These are phyloP conservation scores for Helminthosporium solani DNA, from an alignment of 2,329 filamentous ascomycete species.

Conservation along the genomic window DNA sequence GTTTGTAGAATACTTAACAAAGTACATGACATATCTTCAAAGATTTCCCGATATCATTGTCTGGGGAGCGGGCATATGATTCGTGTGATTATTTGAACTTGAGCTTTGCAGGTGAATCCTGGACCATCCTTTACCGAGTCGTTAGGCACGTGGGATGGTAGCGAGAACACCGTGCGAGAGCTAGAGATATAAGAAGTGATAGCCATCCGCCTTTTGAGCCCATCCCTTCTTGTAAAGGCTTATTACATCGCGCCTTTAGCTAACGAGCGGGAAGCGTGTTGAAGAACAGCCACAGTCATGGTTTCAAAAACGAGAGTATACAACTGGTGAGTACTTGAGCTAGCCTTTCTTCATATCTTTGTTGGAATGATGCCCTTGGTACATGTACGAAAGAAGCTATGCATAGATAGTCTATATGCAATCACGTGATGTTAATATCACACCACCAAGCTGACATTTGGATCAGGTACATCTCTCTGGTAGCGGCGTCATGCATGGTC, in stretches of 20 bases:
- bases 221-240: constrained; percentile 7
- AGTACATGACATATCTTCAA: too few species aligned
- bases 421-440: neutral
- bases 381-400: too few species aligned
- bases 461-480: constrained; percentile 64
- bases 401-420: too few species aligned
- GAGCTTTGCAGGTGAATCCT: neutral
- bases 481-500: constrained; percentile 73
- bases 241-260: too few species aligned
- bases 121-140: constrained; percentile 20
- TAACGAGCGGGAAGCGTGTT: neutral
- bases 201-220: neutral
- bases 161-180: constrained; percentile 16
- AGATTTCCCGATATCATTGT: too few species aligned
- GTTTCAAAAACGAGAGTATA: constrained; percentile 39
- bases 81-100: constrained; percentile 29
- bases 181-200: constrained; percentile 22
- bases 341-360: constrained; percentile 4
- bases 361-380: too few species aligned
- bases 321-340: constrained; percentile 44
- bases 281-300: neutral
- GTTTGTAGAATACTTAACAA: too few species aligned
- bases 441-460: constrained; percentile 8
- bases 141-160: constrained; percentile 17
- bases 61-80: constrained; percentile 24